Base-by-base conservation (phyloP, 495 filamentous ascomycete genomes). In the Lepraria neglecta region DNA sequence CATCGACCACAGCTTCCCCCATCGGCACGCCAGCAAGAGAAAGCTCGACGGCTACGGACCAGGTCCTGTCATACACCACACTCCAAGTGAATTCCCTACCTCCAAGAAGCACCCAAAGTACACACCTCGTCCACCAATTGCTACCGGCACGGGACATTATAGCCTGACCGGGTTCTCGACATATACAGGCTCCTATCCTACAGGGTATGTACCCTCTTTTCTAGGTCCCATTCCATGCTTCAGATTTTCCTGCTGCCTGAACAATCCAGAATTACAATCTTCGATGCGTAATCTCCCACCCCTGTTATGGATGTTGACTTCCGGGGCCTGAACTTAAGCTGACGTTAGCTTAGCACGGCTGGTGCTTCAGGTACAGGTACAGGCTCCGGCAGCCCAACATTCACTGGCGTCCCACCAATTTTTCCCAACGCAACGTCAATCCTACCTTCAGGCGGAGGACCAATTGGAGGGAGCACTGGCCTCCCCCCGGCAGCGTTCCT, bases 111-210 rank as follows among this genome's bases (percentile, higher is more conserved):
- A 10, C 1, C 9, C 9, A 42, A 42, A 42, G 38, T 42, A 42
- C 3, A 42, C 38, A 42, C 15, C 17, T n/a, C 19, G 1, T 2
- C 44, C 44, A 46, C 44, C 17, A 15, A 27, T 28, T 21, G 14
- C n/a, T 43, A n/a, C 53, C 38, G 10, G 35, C 11, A 42, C 17
- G 12, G 10, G 3, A 9, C 33, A 6, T 14, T 15, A 56, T 3
- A 56, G 24, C 7, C 35, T 19, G 53, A 56, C 35, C 14, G 19
- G 19, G 5, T 56, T 15, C 3, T 5, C 19, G 15, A 5, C 35
- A 7, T 38, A 38, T 56, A 56, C 35, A 46, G 53, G 31, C 35
- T 42, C 24, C 21, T 17, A 21, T 56, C 53, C 33, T 14, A 56
- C 31, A 3, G 31, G n/a, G 53, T 56, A 56, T 10, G 3, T 38